Evolutionary conservation across 1,284 basidiomycete genomes (phyloP).

Genomic region (Ustilago loliicola): DNA sequence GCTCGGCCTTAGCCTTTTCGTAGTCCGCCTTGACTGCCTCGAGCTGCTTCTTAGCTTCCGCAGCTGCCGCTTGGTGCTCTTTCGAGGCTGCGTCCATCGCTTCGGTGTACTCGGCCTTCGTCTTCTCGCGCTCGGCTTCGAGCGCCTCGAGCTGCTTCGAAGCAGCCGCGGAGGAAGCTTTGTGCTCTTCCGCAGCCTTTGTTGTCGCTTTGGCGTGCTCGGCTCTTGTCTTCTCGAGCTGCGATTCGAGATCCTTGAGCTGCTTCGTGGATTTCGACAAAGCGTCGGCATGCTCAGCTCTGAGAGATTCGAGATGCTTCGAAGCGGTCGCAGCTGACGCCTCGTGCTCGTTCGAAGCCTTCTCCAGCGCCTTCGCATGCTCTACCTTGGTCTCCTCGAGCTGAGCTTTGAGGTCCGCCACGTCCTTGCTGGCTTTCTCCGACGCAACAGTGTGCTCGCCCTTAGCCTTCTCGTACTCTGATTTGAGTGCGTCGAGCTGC

Average conservation of each 20-base stretch:
- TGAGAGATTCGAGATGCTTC: conserved; percentile 13
- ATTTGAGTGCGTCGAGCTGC: conserved; percentile 6
- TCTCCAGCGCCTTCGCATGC: conserved; percentile 8
- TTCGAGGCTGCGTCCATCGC: conserved; percentile 6
- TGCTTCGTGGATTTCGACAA: conserved; percentile 1
- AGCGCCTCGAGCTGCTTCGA: conserved; percentile 25
- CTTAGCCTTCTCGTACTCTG: conserved; percentile 34
- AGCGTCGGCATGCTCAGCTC: conserved; percentile 14
- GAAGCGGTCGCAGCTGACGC: background rate
- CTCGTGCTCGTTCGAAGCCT: conserved; percentile 8
- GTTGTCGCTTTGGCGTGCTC: conserved; percentile 10
- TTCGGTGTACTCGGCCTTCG: conserved; percentile 25
- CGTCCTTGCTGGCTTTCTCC: conserved; percentile 9
- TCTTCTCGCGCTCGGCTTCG: conserved; percentile 21
- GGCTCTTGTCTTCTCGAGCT: conserved; percentile 15
- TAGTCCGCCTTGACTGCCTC: conserved; percentile 10
- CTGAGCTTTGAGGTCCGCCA: conserved; percentile 20
- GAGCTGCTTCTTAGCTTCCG: conserved; percentile 10
- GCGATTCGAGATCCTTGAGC: background rate
- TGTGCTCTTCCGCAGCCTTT: conserved; percentile 21
- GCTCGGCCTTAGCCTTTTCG: conserved; percentile 20
- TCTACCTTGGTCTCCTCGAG: conserved; percentile 32
- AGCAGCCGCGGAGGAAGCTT: conserved; percentile 12
- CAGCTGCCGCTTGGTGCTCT: conserved; percentile 14
- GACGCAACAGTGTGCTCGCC: conserved; percentile 16